Evolutionary conservation across 1,284 basidiomycete species (phyloP), one percentile per base, ranked within the genome.

Genomic region (Tetrapyrgos nigripes): DNA sequence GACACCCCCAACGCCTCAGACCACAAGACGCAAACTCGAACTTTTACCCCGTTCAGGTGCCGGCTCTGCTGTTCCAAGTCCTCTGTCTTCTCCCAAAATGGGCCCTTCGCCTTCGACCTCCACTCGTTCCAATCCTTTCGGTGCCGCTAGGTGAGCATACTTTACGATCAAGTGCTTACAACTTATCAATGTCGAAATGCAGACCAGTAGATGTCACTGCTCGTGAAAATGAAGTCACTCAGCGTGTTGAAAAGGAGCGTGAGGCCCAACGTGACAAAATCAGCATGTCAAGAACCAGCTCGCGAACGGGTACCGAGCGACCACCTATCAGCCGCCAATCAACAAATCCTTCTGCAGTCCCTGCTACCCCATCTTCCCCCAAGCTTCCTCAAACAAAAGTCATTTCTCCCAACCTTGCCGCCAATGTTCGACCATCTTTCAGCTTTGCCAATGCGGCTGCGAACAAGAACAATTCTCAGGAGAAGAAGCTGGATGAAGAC

Each of bases 151-250:
- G 90, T 92, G 67, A 61, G 84, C 71, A 26, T 33, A 45, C 33
- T 52, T 55, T 17, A 49, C 28, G 26, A 43, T 33, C 35, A 54
- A 21, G 28, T 40, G 10, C 14, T 19, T 56, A 50, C 54, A 19
- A 37, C 28, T 55, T n/a, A n/a, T n/a, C n/a, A 50, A 31, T 51
- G 45, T 44, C 46, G 19, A 14, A 21, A 10, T 21, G 49, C 59
- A 94, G 92, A 68, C 95, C 96, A 13, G 91, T 98, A 31, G 94
- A 98, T 73, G 88, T 91, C 8, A 79, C 89, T 21, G 79, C 83
- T 2, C 86, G 87, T 56, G 95, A 98, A 70, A 85, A 84, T 53
- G 91, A 87, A 70, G 86, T 94, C 10, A 73, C 84, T 27, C 84
- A 91, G 51, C 86, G 88, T 46, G 71, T 92, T 43, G 88, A 92